Evolutionary conservation across 371 early-diverging fungal genomes (phyloP).

Genomic region (Mucor circinelloides): DNA sequence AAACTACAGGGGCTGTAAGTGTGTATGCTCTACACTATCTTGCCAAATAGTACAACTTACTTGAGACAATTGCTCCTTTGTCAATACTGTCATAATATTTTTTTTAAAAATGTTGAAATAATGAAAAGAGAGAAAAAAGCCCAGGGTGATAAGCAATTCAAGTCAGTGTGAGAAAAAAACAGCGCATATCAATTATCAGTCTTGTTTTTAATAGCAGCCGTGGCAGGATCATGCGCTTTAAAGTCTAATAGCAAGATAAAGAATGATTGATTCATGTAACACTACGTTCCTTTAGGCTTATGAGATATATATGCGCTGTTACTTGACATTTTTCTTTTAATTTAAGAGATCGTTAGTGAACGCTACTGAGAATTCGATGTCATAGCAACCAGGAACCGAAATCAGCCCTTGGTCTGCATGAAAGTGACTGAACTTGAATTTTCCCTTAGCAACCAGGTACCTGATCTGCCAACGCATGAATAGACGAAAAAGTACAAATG

Average conservation of each 20-base stretch:
- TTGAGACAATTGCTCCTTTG: constrained; percentile 13
- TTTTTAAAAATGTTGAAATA: not conserved
- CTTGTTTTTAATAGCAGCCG: not conserved
- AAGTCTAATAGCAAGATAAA: not conserved
- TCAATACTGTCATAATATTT: constrained; percentile 2
- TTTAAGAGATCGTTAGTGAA: not conserved
- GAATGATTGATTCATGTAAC: not conserved
- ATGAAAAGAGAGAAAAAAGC: not conserved
- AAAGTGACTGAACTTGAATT: not conserved
- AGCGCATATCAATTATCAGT: not conserved
- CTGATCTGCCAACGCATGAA: not conserved
- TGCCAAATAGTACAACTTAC: not conserved
- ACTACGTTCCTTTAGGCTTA: not conserved
- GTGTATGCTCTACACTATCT: not conserved
- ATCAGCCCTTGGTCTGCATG: not conserved
- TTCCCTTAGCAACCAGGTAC: not conserved
- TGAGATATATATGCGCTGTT: not conserved
- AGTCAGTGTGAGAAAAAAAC: not conserved
- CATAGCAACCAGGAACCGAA: not conserved
- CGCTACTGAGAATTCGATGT: not conserved
- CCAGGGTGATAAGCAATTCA: not conserved
- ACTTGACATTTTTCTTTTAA: not conserved
- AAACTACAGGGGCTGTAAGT: constrained; percentile 15
- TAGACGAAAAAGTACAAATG: not conserved
- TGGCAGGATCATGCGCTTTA: not conserved